Conservation (phyloP, 2,329 filamentous ascomycete genomes). For the Blastomyces emzantsi region DNA sequence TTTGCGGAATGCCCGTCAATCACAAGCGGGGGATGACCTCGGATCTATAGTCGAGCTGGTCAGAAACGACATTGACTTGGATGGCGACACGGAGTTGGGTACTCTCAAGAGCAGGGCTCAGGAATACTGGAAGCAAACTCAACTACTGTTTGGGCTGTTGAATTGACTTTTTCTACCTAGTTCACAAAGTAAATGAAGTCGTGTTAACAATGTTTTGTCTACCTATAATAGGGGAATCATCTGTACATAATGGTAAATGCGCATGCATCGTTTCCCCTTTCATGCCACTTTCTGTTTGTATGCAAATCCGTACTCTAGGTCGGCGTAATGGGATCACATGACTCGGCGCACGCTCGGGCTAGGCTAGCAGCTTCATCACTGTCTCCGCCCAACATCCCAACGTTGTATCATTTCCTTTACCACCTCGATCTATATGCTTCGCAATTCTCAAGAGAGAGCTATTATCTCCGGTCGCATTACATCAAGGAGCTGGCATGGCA, state of each 20-base stretch:
- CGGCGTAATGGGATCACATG: neutral
- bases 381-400: neutral
- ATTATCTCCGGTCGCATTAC: neutral
- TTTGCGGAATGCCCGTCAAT: constrained; percentile 6
- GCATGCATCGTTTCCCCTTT: too few relatives aligned
- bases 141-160: constrained; percentile 70
- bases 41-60: constrained; percentile 41
- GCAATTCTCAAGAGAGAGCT: neutral
- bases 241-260: neutral
- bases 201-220: neutral
- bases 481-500: constrained; percentile 43
- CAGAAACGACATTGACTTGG: constrained; percentile 39
- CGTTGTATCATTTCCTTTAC: neutral
- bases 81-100: constrained; percentile 43
- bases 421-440: neutral
- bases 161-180: constrained; percentile 17
- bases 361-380: neutral
- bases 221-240: neutral
- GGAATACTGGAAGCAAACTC: constrained; percentile 77
- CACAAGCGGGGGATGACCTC: constrained; percentile 31
- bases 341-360: neutral
- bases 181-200: neutral
- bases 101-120: constrained; percentile 51
- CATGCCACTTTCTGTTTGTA: too few relatives aligned
- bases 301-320: too few relatives aligned